A percentile compares a stretch with the other conserved stretches of the same genome.
Conservation (phyloP, 2,329 filamentous ascomycete genomes). For the Arthroderma sp. region DNA sequence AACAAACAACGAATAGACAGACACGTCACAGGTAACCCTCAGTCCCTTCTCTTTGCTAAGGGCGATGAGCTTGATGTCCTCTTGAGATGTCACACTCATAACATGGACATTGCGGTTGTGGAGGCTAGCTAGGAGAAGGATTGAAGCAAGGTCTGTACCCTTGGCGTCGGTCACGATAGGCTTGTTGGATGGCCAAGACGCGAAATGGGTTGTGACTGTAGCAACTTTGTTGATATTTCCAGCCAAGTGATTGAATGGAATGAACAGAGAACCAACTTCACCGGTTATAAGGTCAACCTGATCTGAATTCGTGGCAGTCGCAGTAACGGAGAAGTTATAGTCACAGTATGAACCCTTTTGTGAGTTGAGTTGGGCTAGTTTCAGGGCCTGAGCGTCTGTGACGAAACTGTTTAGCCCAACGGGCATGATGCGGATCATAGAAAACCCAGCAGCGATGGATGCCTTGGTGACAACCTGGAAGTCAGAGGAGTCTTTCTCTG, state of each 20-base stretch:
- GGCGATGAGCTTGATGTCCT: conserved; percentile 65
- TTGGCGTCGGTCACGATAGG: conserved; percentile 73
- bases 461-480: conserved; percentile 59
- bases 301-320: conserved; percentile 59
- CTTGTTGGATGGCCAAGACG: conserved; percentile 64
- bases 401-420: conserved; percentile 60
- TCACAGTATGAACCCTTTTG: conserved; percentile 59
- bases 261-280: conserved; percentile 69
- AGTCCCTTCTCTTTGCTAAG: conserved; percentile 72
- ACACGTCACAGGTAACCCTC: conserved; percentile 70
- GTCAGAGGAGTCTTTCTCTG: conserved; percentile 52
- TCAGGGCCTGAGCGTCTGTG: conserved; percentile 59
- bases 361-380: conserved; percentile 58
- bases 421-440: conserved; percentile 69
- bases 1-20: conserved; percentile 67
- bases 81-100: conserved; percentile 67
- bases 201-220: conserved; percentile 66
- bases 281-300: conserved; percentile 60
- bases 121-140: conserved; percentile 63
- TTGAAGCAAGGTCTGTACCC: conserved; percentile 67
- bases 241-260: conserved; percentile 68
- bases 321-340: conserved; percentile 67
- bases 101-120: conserved; percentile 70
- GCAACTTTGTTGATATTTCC: conserved; percentile 77
- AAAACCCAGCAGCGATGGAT: conserved; percentile 63